Base-by-base conservation (phyloP, 2,329 filamentous ascomycete species). In the Penicillium expansum region DNA sequence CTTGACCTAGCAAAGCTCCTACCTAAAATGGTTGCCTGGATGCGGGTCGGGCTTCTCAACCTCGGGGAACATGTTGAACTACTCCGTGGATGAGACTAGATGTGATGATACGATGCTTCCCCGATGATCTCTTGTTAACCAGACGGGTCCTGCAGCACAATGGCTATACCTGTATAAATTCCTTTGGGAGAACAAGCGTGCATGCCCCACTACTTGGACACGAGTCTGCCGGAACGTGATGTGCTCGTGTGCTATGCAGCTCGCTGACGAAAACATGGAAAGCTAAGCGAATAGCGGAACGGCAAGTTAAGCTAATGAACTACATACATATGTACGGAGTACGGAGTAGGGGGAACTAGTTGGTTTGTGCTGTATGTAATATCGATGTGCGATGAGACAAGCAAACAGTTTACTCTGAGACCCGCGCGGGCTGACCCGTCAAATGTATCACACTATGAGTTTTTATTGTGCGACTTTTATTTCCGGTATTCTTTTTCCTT, bases 191-290 rank as follows among this genome's bases (percentile, higher is more conserved):
- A 57, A 57, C n/a, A 37, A 27, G n/a, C 37, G 55, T 57, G 55
- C 50, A 57, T 48, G 55, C 55, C 50, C 55, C 55, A 57, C 55
- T 48, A 7, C 43, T 57, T 57, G 55, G 55, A 50, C 55, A 57
- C 44, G 50, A 57, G 55, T 53, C 24, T 51, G 16, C n/a, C 35
- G 16, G 16, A 11, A 37, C 27, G 55, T 48, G 55, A 57, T 57
- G 8, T 53, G n/a, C 49, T 42, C 30, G 20, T 33, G 27, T 53
- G 55, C 37, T 24, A 24, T 56, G 50, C 50, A 57, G 55, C 37
- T 53, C 43, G 20, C 20, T 52, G 37, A 43, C 22, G 18, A 42
- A 33, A 27, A 39, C 6, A 20, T 29, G 11, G 33, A 14, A 44
- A 30, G 4, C 11, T 5, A 45, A 32, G n/a, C n/a, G 16, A 42